phyloP scores from a whole-genome alignment of 2,329 filamentous ascomycete genomes.

The Colletotrichum abscissum region DNA sequence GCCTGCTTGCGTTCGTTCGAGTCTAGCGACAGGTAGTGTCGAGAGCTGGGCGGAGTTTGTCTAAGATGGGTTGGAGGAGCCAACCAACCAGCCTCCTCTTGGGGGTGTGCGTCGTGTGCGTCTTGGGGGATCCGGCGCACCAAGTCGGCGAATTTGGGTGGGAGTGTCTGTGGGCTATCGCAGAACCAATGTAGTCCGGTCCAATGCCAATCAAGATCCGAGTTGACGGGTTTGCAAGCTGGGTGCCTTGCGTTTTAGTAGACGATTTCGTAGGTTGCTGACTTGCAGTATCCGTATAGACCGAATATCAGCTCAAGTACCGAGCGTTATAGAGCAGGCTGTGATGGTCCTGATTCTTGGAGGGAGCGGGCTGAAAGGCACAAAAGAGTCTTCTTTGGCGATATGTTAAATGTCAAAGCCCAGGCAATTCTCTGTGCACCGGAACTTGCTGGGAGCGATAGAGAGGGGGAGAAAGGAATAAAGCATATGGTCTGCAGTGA shows the following conservation, averaged over 20 bases:
- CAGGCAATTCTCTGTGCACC: not conserved
- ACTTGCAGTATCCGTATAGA: conserved; percentile 3
- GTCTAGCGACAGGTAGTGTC: conserved; percentile 30
- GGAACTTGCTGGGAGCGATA: too few relatives aligned
- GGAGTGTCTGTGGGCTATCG: conserved; percentile 35
- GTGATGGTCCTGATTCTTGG: not conserved
- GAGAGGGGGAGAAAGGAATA: not conserved
- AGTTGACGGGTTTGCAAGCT: conserved; percentile 18
- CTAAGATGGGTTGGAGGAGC: conserved; percentile 14
- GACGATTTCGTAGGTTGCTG: conserved; percentile 4
- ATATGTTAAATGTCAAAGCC: too few relatives aligned
- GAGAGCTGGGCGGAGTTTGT: conserved; percentile 28
- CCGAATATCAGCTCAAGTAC: conserved; percentile 15
- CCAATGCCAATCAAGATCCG: conserved; percentile 33
- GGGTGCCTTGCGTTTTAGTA: conserved; percentile 4
- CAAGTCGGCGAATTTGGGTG: conserved; percentile 34
- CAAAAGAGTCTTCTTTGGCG: not conserved
- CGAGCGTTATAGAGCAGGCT: not conserved
- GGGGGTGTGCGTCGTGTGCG: conserved; percentile 5
- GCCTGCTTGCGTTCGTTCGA: conserved; percentile 35
- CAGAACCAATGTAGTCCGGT: conserved; percentile 29
- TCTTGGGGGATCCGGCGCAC: conserved; percentile 31
- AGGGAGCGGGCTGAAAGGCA: not conserved
- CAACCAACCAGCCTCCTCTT: conserved; percentile 28
- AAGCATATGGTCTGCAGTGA: not conserved